phyloP scores from a whole-genome alignment of 306 rosid genomes.

The Quercus dentata region DNA sequence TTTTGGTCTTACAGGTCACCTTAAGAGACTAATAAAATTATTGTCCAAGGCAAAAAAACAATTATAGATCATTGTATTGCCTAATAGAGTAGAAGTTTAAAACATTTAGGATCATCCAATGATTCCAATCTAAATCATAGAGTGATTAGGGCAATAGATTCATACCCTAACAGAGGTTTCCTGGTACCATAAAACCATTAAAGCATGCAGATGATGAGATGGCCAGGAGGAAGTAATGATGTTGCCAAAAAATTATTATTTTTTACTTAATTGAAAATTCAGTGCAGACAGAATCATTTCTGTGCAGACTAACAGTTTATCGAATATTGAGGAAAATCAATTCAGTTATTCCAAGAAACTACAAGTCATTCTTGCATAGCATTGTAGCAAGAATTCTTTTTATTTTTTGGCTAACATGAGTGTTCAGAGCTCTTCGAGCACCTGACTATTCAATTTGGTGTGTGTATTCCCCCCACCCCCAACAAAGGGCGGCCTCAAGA shows the following conservation, averaged over 20 bases:
- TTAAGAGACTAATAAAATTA: constrained; percentile 1
- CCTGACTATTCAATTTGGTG: too few relatives aligned
- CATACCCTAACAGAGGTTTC: background rate
- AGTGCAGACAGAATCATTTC: background rate
- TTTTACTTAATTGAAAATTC: background rate
- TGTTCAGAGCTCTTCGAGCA: too few relatives aligned
- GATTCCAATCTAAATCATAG: background rate
- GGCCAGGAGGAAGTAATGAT: background rate
- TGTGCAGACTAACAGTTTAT: background rate
- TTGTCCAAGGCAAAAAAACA: background rate
- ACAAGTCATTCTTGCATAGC: background rate
- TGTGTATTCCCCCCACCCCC: too few relatives aligned
- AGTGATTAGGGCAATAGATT: background rate
- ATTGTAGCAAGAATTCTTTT: background rate
- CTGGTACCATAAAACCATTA: background rate
- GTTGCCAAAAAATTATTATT: background rate
- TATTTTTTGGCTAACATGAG: too few relatives aligned
- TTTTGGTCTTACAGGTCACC: background rate
- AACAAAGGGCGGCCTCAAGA: too few relatives aligned
- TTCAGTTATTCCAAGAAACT: background rate
- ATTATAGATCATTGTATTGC: background rate
- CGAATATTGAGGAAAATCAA: background rate
- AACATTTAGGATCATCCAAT: background rate
- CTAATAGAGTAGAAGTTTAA: too few relatives aligned
- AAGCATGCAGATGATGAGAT: background rate